Evolutionary conservation across 202 grass and related monocot genomes (phyloP).

Genomic region (Panicum virgatum): DNA sequence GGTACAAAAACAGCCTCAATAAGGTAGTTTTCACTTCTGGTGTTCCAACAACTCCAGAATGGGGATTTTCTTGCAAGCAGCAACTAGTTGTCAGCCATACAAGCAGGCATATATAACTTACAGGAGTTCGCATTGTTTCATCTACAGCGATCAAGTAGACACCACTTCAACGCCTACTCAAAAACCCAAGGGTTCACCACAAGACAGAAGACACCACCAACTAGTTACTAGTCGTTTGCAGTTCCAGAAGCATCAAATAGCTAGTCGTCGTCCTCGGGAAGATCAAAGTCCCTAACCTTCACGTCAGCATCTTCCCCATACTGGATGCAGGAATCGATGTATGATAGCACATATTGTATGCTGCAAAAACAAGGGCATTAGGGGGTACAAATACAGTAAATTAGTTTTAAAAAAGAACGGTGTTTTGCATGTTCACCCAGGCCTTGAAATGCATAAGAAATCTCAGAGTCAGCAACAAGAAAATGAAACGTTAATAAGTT

Average conservation of each 20-base stretch:
- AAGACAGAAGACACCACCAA: not conserved
- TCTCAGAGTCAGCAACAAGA: not conserved
- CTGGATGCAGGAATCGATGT: constrained; percentile 82
- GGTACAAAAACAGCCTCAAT: too few species aligned
- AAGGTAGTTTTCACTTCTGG: not conserved
- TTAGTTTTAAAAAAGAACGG: not conserved
- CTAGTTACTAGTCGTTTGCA: not conserved
- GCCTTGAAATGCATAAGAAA: not conserved
- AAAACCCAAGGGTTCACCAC: not conserved
- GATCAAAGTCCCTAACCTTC: constrained; percentile 80
- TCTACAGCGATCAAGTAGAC: not conserved
- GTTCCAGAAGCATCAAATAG: not conserved
- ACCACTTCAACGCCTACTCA: not conserved
- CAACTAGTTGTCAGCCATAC: not conserved
- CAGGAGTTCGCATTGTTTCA: not conserved
- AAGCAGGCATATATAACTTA: not conserved
- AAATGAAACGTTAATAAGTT: not conserved
- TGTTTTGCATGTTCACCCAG: not conserved
- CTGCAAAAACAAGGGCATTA: constrained; percentile 37
- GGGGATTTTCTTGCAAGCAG: not conserved
- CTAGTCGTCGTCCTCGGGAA: constrained; percentile 61
- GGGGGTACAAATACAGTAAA: constrained; percentile 15
- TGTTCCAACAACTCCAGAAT: not conserved
- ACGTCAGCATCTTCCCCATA: constrained; percentile 91
- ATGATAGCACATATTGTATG: constrained; percentile 78